Conservation (phyloP, 805 yeast genomes). For the Metschnikowia arizonensis region DNA sequence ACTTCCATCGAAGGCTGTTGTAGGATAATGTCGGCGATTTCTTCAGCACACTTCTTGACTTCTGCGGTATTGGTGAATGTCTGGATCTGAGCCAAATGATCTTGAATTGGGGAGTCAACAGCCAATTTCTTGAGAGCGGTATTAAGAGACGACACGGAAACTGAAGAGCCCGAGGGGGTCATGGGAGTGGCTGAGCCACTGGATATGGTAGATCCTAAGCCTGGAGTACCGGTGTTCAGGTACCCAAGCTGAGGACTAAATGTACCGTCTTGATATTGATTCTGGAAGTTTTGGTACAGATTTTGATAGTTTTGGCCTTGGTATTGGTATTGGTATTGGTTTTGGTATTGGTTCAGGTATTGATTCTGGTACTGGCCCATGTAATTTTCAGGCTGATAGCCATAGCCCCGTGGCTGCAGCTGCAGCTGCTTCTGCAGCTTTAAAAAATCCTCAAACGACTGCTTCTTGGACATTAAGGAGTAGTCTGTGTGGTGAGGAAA, state of each 20-base stretch:
- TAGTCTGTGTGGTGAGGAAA: not conserved
- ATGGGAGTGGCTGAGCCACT: conserved; percentile 39
- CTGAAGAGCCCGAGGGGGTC: conserved; percentile 48
- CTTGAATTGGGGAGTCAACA: conserved; percentile 64
- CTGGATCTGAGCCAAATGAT: conserved; percentile 49
- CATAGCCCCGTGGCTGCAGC: conserved; percentile 30
- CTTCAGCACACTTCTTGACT: conserved; percentile 50
- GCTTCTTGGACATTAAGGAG: conserved; percentile 25
- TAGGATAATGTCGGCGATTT: conserved; percentile 47
- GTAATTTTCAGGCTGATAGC: conserved; percentile 10
- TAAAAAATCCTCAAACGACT: conserved; percentile 50
- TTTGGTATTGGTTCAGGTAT: not conserved
- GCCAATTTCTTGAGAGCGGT: conserved; percentile 60
- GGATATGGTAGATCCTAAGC: conserved; percentile 16
- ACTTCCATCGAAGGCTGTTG: conserved; percentile 37
- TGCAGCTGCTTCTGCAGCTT: conserved; percentile 39
- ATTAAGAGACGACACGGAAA: conserved; percentile 69
- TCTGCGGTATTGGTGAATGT: conserved; percentile 50
- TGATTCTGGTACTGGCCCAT: conserved; percentile 4
- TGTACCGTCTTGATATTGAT: conserved; percentile 2
- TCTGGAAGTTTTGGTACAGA: conserved; percentile 1
- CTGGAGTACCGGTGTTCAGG: conserved; percentile 12
- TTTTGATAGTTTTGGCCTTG: conserved; percentile 6
- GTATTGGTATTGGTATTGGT: not conserved
- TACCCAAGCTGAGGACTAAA: conserved; percentile 9